Base-by-base conservation (phyloP, 441 rosid genomes). In the Euphorbia celastroides region DNA sequence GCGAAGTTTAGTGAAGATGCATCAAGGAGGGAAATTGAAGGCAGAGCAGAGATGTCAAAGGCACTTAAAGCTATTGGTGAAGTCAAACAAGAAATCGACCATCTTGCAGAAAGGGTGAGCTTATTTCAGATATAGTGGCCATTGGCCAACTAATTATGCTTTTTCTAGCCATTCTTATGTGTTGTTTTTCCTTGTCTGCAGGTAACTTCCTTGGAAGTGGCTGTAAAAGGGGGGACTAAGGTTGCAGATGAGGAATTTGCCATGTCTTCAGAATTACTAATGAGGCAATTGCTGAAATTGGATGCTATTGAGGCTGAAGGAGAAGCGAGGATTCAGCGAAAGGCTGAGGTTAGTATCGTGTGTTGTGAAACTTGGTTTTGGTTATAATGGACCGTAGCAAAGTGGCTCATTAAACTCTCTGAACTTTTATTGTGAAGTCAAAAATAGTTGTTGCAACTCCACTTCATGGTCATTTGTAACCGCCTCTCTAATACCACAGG, bases 241-340 rank as follows among this genome's bases (percentile, higher is more conserved):
- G 78, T 90, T 59, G 80, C 85, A 0, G 80, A 68, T 5, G 68
- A 81, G 77, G 96, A 93, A 73, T 87, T 89, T 72, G 88, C 65
- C 50, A 64, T 76, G 52, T 63, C 86, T 14, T 77, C 93, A 4
- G 97, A 93, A 84, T 79, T 93, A 72, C 89, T 93, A 17, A 90
- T 93, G 99, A 86, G 80, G 70, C 87, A 86, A 77, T 60, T 93
- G 80, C 90, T 90, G 69, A 89, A 86, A 72, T 72, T 93, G 82
- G 99, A 93, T 72, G 71, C 83, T 16, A 83, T 90, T 46, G 80
- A 80, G 78, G 99, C 97, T n/a, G 90, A 84, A 70, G 99, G 97
- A 46, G 93, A 90, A 76, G 93, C 92, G 38, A 86, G 76, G 77
- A 5, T 78, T 62, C 93, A 77, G 76, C 82, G 97, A 30, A 93